Percentiles rank a stretch among this genome's conserved stretches.
Conservation (phyloP, 2,329 filamentous ascomycete genomes). For the Ophiostoma perfectum region DNA sequence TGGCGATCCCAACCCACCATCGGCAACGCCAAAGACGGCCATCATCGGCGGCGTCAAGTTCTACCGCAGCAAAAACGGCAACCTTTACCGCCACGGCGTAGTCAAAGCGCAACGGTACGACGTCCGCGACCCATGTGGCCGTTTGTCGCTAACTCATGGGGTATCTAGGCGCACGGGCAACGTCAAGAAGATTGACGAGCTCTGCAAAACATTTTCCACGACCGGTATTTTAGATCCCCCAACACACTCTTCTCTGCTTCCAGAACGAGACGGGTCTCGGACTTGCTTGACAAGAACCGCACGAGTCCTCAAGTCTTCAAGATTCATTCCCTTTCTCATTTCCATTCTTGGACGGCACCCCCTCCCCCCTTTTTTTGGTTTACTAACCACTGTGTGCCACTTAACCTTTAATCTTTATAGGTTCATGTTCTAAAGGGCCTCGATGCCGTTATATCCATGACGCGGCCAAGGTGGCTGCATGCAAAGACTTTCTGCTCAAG, state of each 20-base stretch:
- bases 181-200: constrained; percentile 64
- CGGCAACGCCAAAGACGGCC: constrained; percentile 67
- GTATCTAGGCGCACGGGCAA: constrained; percentile 44
- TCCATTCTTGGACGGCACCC: neutral
- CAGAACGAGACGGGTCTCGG: neutral
- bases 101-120: constrained; percentile 72
- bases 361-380: neutral
- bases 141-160: constrained; percentile 35
- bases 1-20: constrained; percentile 56
- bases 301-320: neutral
- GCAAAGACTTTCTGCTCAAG: constrained; percentile 78
- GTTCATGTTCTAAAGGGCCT: constrained; percentile 77
- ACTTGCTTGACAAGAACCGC: neutral
- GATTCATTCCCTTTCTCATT: neutral
- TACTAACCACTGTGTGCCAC: constrained; percentile 18
- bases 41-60: constrained; percentile 74
- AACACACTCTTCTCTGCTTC: neutral
- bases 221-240: constrained; percentile 52
- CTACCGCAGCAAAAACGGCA: constrained; percentile 79
- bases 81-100: constrained; percentile 71
- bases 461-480: constrained; percentile 78
- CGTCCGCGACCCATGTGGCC: constrained; percentile 21
- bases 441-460: constrained; percentile 79
- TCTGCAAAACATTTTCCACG: constrained; percentile 66
- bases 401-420: constrained; percentile 44